A percentile compares a stretch with the other conserved stretches of the same genome.
Evolutionary conservation across 2,329 filamentous ascomycete genomes (phyloP).

Genomic region (Apiospora kogelbergensis): DNA sequence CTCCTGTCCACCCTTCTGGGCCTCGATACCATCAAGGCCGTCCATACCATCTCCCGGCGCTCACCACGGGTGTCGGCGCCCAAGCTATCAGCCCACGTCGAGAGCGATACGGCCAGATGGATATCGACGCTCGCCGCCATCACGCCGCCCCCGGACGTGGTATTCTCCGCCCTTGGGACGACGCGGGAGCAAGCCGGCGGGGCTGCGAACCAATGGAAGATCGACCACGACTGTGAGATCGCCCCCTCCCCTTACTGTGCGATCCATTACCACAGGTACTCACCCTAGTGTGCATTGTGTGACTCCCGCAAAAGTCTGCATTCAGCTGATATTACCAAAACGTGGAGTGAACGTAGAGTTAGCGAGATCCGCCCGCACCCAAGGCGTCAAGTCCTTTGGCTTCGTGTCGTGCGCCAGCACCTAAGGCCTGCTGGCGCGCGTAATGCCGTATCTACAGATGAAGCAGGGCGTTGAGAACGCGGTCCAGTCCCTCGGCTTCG

Average conservation of each 20-base stretch:
- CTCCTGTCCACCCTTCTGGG: constrained; percentile 69
- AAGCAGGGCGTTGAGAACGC: constrained; percentile 85
- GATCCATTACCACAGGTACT: no score
- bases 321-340: neutral
- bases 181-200: constrained; percentile 74
- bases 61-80: constrained; percentile 45
- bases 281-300: neutral
- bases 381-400: constrained; percentile 73
- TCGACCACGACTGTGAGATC: constrained; percentile 68
- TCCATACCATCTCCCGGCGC: constrained; percentile 68
- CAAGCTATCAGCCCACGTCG: constrained; percentile 68
- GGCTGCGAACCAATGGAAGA: constrained; percentile 77
- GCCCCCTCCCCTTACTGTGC: neutral
- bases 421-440: constrained; percentile 38
- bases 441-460: constrained; percentile 58
- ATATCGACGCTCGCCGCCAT: constrained; percentile 55
- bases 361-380: constrained; percentile 70
- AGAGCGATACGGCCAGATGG: constrained; percentile 71
- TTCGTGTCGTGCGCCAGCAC: constrained; percentile 65
- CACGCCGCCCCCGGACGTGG: constrained; percentile 56
- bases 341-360: constrained; percentile 78
- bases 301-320: neutral
- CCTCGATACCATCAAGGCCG: constrained; percentile 48
- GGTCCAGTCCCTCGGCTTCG: constrained; percentile 70
- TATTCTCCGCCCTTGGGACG: constrained; percentile 80